Percentiles rank a stretch among this genome's conserved stretches.
Conservation (phyloP, 73 alveolate genomes). For the Symbiodinium natans region DNA sequence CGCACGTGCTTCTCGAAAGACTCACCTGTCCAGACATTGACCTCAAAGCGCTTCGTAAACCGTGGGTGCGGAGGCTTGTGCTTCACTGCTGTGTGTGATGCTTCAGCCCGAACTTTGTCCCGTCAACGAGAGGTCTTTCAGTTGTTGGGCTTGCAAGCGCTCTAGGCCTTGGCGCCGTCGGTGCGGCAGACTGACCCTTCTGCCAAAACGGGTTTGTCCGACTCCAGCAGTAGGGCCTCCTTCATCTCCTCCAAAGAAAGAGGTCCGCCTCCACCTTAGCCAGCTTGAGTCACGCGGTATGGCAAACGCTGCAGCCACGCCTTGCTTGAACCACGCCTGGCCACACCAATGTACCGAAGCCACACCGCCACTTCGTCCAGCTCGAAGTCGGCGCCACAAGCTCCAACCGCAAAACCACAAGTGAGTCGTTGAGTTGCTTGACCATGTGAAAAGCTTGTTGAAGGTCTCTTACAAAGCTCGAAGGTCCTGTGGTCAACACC, state of each 20-base stretch:
- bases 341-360: not conserved
- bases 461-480: no score
- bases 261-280: not conserved
- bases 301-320: not conserved
- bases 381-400: not conserved
- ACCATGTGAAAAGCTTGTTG: not conserved
- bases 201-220: not conserved
- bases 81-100: not conserved
- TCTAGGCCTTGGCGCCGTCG: not conserved
- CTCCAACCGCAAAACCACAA: not conserved
- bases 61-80: not conserved
- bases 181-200: not conserved
- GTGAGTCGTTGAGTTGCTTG: not conserved
- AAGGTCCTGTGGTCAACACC: no score
- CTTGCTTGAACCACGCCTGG: not conserved
- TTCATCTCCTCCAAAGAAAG: not conserved
- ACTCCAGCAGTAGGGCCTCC: not conserved
- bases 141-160: not conserved
- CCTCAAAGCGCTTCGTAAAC: not conserved
- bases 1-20: not conserved
- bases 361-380: not conserved
- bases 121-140: not conserved
- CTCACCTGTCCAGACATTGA: not conserved
- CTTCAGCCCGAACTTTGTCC: not conserved
- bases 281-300: not conserved